Base-by-base conservation (phyloP, 495 filamentous ascomycete species). In the Penicillium maclennaniae region DNA sequence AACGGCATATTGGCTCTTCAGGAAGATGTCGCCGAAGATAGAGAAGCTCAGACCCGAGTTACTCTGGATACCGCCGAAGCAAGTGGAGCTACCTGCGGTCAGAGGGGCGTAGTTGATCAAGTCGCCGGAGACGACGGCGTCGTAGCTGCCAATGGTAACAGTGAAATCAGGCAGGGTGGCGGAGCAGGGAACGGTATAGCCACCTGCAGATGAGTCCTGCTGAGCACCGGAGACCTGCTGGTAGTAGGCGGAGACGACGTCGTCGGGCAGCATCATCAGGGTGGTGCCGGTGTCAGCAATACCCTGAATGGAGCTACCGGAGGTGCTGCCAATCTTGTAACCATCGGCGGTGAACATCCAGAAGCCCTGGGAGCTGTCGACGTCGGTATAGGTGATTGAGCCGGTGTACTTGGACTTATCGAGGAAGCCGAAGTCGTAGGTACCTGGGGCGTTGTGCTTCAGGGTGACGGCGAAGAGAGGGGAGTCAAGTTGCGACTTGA, bases 1-100 rank as follows among this genome's bases (percentile, higher is more conserved):
- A 4, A 93, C 83, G 17, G 86, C 87, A 61, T 86, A 91, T 57
- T 88, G 83, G 53, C 80, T 79, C 77, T 92, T 91, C 54, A 93
- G 78, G 61, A 88, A 88, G 43, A 91, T 78, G 53, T 91, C 88
- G 38, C 88, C 88, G 47, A 85, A 84, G 67, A 93, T 89, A 51
- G 77, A 77, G 62, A 88, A 81, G 20, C 76, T 80, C 23, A 88
- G 74, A 45, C 82, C 83, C 14, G 70, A 68, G 68, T 85, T 81
- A 47, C 66, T 67, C 71, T 88, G 85, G 52, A 89, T 76, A 17
- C 81, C 81, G 47, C 86, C 86, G 60, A 75, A 83, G 71, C 86
- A 89, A 48, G 61, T 76, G 40, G 67, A 76, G 47, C 76, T 69
- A 44, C 65, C 67, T 15, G 69, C 61, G 17, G 65, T 69, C 59